These are phyloP conservation scores for Fusarium compactum DNA, from an alignment of 2,329 filamentous ascomycete genomes.

Conservation along the genomic window DNA sequence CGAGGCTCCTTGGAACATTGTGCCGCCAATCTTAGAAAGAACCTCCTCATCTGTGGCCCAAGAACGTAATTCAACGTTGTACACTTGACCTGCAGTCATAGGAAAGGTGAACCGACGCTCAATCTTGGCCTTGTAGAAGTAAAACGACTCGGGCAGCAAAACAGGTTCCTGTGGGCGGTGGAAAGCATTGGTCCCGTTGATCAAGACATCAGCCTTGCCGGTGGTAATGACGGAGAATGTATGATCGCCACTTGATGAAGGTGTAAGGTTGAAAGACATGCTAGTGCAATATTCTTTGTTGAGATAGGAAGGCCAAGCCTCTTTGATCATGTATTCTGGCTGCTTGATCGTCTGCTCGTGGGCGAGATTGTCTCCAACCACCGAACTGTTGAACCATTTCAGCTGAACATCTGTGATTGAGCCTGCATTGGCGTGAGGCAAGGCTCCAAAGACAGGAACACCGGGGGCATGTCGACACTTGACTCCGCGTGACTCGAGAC, in stretches of 20 bases:
- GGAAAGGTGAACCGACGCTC: not conserved
- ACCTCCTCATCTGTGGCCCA: constrained; percentile 6
- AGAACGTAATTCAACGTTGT: not conserved
- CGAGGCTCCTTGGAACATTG: constrained; percentile 13
- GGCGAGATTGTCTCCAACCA: not conserved
- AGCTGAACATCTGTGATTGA: not conserved
- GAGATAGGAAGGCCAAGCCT: not conserved
- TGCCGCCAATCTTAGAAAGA: not conserved
- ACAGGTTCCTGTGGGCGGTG: not conserved
- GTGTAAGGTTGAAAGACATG: not conserved
- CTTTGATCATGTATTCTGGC: constrained; percentile 17
- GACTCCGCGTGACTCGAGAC: not conserved
- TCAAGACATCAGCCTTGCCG: not conserved
- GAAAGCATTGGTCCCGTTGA: not conserved
- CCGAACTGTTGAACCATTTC: not conserved
- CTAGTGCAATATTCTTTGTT: not conserved
- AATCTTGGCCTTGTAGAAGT: constrained; percentile 19
- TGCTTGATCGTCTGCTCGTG: not conserved
- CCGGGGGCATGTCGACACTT: not conserved
- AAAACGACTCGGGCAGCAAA: constrained; percentile 8
- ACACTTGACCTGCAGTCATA: not conserved
- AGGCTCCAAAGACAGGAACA: not conserved
- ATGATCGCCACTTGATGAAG: not conserved
- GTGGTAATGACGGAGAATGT: constrained; percentile 2
- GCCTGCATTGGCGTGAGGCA: not conserved